Conservation (phyloP, 805 yeast species). For the Schwanniomyces pseudopolymorphus region DNA sequence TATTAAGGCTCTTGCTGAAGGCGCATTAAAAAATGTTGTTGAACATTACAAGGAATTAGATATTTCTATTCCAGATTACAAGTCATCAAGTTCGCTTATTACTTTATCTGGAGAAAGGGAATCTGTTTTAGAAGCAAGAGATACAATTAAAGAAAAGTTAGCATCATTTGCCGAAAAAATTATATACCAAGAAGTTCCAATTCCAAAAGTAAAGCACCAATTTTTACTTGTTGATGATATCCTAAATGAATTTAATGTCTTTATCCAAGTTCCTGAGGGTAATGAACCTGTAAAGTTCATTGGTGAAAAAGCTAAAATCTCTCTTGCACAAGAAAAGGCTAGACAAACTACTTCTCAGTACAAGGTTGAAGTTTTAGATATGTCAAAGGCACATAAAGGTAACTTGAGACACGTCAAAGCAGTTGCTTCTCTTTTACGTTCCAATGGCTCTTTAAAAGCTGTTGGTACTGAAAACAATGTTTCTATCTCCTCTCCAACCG, state of each 20-base stretch:
- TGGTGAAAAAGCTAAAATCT: conserved; percentile 58
- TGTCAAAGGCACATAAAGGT: conserved; percentile 87
- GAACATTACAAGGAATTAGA: conserved; percentile 26
- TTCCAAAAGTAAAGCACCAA: conserved; percentile 70
- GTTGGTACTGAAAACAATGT: conserved; percentile 39
- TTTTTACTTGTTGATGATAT: conserved; percentile 60
- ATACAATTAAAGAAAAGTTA: conserved; percentile 46
- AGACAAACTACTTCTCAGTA: conserved; percentile 58
- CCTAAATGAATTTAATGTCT: conserved; percentile 53
- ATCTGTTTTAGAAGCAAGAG: conserved; percentile 54
- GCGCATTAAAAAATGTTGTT: conserved; percentile 27
- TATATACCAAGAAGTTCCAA: conserved; percentile 53
- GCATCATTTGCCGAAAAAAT: conserved; percentile 45
- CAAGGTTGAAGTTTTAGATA: conserved; percentile 68
- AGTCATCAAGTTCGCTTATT: conserved; percentile 40
- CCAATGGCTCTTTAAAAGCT: conserved; percentile 46
- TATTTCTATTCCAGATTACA: conserved; percentile 34
- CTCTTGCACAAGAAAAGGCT: conserved; percentile 62
- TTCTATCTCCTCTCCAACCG: conserved; percentile 39
- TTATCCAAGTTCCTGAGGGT: conserved; percentile 54
- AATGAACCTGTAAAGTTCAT: conserved; percentile 57
- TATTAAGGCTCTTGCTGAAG: conserved; percentile 45
- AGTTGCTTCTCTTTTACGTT: conserved; percentile 64
- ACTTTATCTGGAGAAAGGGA: conserved; percentile 72
- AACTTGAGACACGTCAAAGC: conserved; percentile 73